Percentiles rank a stretch among this genome's conserved stretches.
Evolutionary conservation across 352 stramenopile genomes (phyloP).

Genomic region (Pythium brassicae): DNA sequence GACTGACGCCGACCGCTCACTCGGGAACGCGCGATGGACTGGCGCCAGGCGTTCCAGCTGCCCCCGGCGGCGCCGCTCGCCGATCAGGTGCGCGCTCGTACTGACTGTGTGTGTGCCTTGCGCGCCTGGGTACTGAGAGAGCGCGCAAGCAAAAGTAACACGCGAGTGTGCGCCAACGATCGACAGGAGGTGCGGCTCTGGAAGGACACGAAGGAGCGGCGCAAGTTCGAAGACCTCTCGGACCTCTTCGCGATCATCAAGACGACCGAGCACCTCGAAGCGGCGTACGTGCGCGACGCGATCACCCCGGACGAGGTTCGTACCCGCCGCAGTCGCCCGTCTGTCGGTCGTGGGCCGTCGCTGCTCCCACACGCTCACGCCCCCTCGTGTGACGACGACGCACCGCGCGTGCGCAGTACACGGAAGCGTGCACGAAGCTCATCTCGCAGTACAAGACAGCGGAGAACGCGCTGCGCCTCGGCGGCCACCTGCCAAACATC

Average conservation of each 20-base stretch:
- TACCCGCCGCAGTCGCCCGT: not conserved
- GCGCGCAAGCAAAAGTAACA: too few relatives aligned
- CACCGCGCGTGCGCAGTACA: constrained; percentile 83
- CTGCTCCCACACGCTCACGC: too few relatives aligned
- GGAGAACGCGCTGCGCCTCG: constrained; percentile 88
- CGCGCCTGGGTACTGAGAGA: too few relatives aligned
- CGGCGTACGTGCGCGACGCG: constrained; percentile 94
- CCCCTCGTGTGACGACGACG: too few relatives aligned
- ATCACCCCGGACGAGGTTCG: constrained; percentile 89
- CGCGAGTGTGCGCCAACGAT: not conserved
- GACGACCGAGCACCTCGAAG: constrained; percentile 96
- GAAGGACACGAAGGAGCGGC: constrained; percentile 79
- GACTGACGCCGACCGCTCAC: too few relatives aligned
- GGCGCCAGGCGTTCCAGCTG: constrained; percentile 20
- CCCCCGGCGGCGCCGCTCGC: constrained; percentile 15
- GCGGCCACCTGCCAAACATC: constrained; percentile 61
- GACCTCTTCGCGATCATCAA: constrained; percentile 42
- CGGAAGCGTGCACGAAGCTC: constrained; percentile 94
- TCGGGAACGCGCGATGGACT: too few relatives aligned
- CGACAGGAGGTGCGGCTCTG: constrained; percentile 74
- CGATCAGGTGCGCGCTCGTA: constrained; percentile 17
- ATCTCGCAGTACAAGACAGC: constrained; percentile 98
- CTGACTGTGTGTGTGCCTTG: not conserved
- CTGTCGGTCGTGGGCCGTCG: too few relatives aligned
- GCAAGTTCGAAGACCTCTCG: constrained; percentile 85